phyloP scores from a whole-genome alignment of 306 rosid genomes.

The Cajanus cajan region DNA sequence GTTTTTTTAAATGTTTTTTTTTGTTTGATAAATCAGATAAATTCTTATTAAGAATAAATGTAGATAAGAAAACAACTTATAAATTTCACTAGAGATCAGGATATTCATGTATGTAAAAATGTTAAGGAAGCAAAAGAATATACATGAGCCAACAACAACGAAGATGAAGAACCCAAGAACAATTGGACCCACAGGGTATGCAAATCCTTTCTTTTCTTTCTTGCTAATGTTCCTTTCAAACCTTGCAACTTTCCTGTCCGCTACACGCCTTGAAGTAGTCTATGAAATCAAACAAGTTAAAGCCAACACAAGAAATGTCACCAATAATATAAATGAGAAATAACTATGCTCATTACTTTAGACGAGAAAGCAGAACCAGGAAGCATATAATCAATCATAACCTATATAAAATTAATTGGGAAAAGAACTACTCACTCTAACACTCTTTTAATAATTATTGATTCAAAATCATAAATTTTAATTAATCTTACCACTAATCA shows the following conservation, averaged over 20 bases:
- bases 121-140: slow-evolving; percentile 1
- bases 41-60: background rate
- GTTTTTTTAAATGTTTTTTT: too few species aligned
- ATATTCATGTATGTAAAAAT: background rate
- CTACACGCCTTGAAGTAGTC: slow-evolving; percentile 73
- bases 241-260: slow-evolving; percentile 74
- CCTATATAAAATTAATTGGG: background rate
- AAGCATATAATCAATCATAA: background rate
- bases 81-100: background rate
- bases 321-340: background rate
- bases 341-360: background rate
- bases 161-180: slow-evolving; percentile 55
- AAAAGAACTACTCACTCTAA: too few species aligned
- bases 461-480: too few species aligned
- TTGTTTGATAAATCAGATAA: background rate
- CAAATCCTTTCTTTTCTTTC: slow-evolving; percentile 61
- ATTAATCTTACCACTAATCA: too few species aligned
- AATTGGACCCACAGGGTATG: slow-evolving; percentile 48
- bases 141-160: slow-evolving; percentile 62
- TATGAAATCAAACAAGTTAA: slow-evolving; percentile 28
- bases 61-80: background rate
- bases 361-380: background rate
- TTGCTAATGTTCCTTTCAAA: slow-evolving; percentile 54
- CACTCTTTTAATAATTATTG: too few species aligned
- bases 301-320: background rate